Evolutionary conservation across 495 filamentous ascomycete species (phyloP).

Genomic region (Schizothecium vesticola): DNA sequence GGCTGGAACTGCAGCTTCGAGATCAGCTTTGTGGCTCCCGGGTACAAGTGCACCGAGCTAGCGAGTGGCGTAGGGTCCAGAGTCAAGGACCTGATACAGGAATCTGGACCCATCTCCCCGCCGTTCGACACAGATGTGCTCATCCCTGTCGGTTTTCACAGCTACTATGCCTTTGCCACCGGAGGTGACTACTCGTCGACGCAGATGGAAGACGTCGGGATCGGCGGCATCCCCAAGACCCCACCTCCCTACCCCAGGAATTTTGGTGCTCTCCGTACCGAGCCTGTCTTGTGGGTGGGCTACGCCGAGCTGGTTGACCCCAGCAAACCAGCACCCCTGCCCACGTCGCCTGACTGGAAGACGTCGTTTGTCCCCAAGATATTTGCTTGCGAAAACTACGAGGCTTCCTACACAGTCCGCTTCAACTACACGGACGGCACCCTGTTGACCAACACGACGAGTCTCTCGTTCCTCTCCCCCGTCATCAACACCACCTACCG

Average conservation of each 20-base stretch:
- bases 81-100: slow-evolving; percentile 22
- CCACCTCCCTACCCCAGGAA: slow-evolving; percentile 28
- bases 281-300: slow-evolving; percentile 35
- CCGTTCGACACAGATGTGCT: slow-evolving; percentile 30
- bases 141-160: slow-evolving; percentile 28
- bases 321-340: slow-evolving; percentile 16
- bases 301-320: slow-evolving; percentile 24
- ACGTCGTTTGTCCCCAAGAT: slow-evolving; percentile 32
- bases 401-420: slow-evolving; percentile 29
- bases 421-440: slow-evolving; percentile 29
- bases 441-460: slow-evolving; percentile 26
- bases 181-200: slow-evolving; percentile 33
- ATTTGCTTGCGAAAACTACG: slow-evolving; percentile 37
- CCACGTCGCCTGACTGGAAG: slow-evolving; percentile 21
- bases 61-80: slow-evolving; percentile 29
- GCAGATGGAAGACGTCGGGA: slow-evolving; percentile 29
- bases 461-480: slow-evolving; percentile 22
- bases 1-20: slow-evolving; percentile 36
- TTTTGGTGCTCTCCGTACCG: slow-evolving; percentile 35
- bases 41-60: slow-evolving; percentile 33
- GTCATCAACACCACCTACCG: slow-evolving; percentile 35
- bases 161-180: slow-evolving; percentile 31
- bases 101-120: slow-evolving; percentile 23
- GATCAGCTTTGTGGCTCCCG: slow-evolving; percentile 31
- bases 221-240: slow-evolving; percentile 26